Evolutionary conservation across 202 grass and related monocot species (phyloP).

Genomic region (Cymbopogon flexuosus): DNA sequence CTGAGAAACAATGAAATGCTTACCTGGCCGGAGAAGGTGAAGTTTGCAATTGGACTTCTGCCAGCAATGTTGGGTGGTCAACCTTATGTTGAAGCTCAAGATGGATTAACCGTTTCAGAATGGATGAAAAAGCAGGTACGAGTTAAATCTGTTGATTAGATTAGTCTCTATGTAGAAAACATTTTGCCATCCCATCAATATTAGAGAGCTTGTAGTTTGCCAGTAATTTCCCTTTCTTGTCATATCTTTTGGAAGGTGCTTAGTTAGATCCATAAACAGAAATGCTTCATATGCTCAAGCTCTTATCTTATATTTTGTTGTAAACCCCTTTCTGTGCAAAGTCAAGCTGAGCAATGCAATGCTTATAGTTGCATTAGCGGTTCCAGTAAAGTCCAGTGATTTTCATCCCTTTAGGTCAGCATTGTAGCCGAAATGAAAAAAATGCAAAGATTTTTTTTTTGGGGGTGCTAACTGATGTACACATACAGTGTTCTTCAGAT

Average conservation of each 20-base stretch:
- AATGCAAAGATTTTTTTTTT: not conserved
- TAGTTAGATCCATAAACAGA: slow-evolving; percentile 5
- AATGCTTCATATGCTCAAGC: slow-evolving; percentile 2
- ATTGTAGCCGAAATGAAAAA: not conserved
- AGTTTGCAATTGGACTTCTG: slow-evolving; percentile 96
- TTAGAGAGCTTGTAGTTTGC: not conserved
- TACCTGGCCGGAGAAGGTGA: slow-evolving; percentile 95
- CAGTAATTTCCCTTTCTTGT: slow-evolving; percentile 28
- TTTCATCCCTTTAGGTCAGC: not conserved
- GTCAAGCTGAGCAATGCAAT: slow-evolving; percentile 5
- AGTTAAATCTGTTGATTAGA: not conserved
- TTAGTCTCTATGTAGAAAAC: not conserved
- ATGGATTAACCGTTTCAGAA: slow-evolving; percentile 73
- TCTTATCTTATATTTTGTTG: not conserved
- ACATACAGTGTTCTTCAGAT: not conserved
- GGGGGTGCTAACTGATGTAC: not conserved
- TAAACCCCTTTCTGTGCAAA: not conserved
- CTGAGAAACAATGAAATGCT: slow-evolving; percentile 97
- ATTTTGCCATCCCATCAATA: not conserved
- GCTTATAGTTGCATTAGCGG: slow-evolving; percentile 19
- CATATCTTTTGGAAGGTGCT: not conserved
- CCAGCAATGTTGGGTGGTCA: slow-evolving; percentile 90
- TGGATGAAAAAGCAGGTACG: slow-evolving; percentile 90
- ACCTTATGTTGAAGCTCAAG: slow-evolving; percentile 98
- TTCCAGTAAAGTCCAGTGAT: not conserved